phyloP scores from a whole-genome alignment of 2,329 filamentous ascomycete species.

The Ophiocordyceps camponoti-saundersi region DNA sequence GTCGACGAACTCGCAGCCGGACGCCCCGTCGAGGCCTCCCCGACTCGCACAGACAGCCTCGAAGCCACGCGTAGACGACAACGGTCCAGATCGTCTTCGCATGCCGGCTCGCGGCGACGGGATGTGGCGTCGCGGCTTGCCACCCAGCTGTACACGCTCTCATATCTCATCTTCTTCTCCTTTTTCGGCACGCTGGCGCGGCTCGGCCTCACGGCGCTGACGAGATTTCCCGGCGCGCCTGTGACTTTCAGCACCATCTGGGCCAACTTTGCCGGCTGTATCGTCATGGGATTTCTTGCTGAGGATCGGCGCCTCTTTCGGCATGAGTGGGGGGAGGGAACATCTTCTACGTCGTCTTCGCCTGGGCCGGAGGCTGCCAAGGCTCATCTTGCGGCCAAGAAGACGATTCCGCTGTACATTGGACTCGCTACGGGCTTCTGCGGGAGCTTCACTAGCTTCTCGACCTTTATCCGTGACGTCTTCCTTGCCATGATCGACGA shows the following conservation, averaged over 20 bases:
- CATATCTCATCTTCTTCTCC: slow-evolving; percentile 73
- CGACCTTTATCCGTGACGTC: slow-evolving; percentile 62
- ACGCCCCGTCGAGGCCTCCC: slow-evolving; percentile 6
- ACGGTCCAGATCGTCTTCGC: slow-evolving; percentile 4
- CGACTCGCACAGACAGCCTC: slow-evolving; percentile 1
- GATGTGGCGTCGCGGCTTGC: slow-evolving; percentile 24
- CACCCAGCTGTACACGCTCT: slow-evolving; percentile 53
- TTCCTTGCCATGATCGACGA: slow-evolving; percentile 70
- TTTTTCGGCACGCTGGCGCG: slow-evolving; percentile 72
- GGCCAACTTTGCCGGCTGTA: slow-evolving; percentile 71
- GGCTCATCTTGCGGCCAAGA: slow-evolving; percentile 50
- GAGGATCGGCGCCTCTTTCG: slow-evolving; percentile 61
- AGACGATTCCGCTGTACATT: slow-evolving; percentile 76
- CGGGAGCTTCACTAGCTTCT: slow-evolving; percentile 82
- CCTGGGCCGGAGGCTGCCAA: slow-evolving; percentile 29
- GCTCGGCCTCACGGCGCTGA: slow-evolving; percentile 63
- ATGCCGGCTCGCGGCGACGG: slow-evolving; percentile 8
- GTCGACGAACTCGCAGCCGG: slow-evolving; percentile 23
- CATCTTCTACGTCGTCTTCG: slow-evolving; percentile 43
- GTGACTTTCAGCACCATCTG: slow-evolving; percentile 61
- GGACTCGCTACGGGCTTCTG: slow-evolving; percentile 78
- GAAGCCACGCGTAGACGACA: slow-evolving; percentile 4
- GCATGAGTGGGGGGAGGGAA: neutral
- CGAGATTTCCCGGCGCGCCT: slow-evolving; percentile 62
- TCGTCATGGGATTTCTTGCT: slow-evolving; percentile 71